Evolutionary conservation across 768 basidiomycete species (phyloP), one percentile per base, ranked within the genome.

Genomic region (Inosperma sp.): DNA sequence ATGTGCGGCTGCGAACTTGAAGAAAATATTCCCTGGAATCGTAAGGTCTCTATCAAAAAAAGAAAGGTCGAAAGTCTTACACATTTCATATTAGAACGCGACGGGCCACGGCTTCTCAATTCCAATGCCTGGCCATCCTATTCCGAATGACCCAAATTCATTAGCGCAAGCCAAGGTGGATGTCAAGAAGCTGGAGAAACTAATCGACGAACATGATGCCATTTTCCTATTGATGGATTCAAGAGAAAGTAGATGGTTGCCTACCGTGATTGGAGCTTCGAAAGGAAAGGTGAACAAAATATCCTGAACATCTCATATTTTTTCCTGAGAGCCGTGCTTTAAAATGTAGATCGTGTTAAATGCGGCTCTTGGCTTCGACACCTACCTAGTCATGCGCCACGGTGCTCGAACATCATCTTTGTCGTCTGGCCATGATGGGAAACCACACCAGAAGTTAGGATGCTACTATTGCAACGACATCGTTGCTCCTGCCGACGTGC

Each of bases 401-500:
- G 96, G 94, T 3, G 76, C 84, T 4, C 80, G 86, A 6, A 72
- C 70, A 2, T 66, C 68, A 33, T 52, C 62, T 55, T 34, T 62
- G 47, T 34, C 67, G 53, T 46, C 63, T n/a, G 54, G 62, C 40
- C 49, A 56, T 56, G 36, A 63, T 60, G 54, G 63, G 57, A 51
- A 62, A 61, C 12, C 57, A 58, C 57, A 68, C 12, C 54, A 71
- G 23, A 68, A 69, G 2, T 71, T 99, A 26, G 95, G 96, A 3
- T 99, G 96, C 62, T 98, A 99, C 65, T 99, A 92, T 64, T 99
- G 96, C 69, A 97, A 97, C 60, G 96, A 99, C 57, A 89, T 97
- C 50, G 93, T 97, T 31, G 96, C 95, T 0, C 94, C 96, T 7
- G 82, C 88, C 14, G 94, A 99, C 65, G 94, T 95, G 53, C 40